A percentile compares a stretch with the other conserved stretches of the same genome.
phyloP scores from a whole-genome alignment of 495 filamentous ascomycete genomes.

The Penicillium maclennaniae region DNA sequence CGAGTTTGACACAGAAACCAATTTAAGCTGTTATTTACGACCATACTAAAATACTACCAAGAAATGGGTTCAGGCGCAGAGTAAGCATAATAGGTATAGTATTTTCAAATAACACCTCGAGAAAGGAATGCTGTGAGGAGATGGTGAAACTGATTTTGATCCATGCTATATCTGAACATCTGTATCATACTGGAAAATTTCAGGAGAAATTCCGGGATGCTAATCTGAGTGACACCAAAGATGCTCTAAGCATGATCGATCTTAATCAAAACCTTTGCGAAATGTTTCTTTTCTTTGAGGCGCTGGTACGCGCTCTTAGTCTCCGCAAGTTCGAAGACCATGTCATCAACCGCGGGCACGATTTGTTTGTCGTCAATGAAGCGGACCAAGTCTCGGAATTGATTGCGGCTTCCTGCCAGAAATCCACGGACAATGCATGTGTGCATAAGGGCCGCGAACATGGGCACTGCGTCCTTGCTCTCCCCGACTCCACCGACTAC shows the following conservation, averaged over 20 bases:
- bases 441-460: slow-evolving; percentile 40
- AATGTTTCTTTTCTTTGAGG: slow-evolving; percentile 61
- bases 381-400: slow-evolving; percentile 54
- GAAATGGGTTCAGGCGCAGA: too few species aligned
- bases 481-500: slow-evolving; percentile 50
- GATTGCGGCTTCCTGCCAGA: slow-evolving; percentile 48
- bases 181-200: too few species aligned
- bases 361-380: slow-evolving; percentile 55
- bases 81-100: too few species aligned
- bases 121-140: too few species aligned
- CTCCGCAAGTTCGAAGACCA: slow-evolving; percentile 49
- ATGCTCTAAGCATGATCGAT: slow-evolving; percentile 34
- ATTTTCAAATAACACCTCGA: too few species aligned
- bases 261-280: slow-evolving; percentile 63
- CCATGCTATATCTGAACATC: too few species aligned
- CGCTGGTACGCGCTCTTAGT: slow-evolving; percentile 40
- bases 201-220: too few species aligned
- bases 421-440: slow-evolving; percentile 18
- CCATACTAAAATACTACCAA: too few species aligned
- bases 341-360: slow-evolving; percentile 54
- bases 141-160: too few species aligned
- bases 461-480: slow-evolving; percentile 24
- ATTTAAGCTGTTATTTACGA: too few species aligned
- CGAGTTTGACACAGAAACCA: too few species aligned
- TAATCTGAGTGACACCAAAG: too few species aligned